phyloP scores from a whole-genome alignment of 208 protist species.

The Acanthamoeba royreba region DNA sequence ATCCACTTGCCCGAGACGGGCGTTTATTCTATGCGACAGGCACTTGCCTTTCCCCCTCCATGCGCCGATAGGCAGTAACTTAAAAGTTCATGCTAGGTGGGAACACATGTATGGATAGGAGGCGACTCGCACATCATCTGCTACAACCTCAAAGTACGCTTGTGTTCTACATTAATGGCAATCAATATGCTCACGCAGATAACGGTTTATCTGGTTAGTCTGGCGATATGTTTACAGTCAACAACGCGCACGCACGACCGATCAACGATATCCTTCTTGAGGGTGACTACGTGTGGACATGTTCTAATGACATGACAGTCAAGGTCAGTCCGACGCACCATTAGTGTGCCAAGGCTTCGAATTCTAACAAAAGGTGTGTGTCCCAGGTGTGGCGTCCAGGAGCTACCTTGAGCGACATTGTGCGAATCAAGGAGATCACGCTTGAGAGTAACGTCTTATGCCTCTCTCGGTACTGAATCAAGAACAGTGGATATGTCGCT shows the following conservation, averaged over 20 bases:
- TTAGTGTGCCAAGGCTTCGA: no score
- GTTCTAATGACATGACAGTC: background rate
- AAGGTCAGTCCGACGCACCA: no score
- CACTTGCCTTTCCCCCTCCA: background rate
- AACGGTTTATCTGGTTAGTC: background rate
- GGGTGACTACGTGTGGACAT: background rate
- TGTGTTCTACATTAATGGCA: background rate
- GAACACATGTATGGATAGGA: background rate
- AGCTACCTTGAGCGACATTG: background rate
- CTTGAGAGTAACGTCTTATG: background rate
- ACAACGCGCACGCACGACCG: constrained; percentile 16
- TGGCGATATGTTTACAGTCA: constrained; percentile 3
- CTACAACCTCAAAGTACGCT: background rate
- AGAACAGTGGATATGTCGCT: background rate
- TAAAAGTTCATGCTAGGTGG: background rate
- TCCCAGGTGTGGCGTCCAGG: background rate
- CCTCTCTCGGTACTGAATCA: background rate
- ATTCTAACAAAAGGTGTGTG: no score
- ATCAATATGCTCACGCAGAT: background rate
- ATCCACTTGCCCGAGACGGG: constrained; percentile 4
- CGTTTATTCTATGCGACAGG: background rate
- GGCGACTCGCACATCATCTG: constrained; percentile 16
- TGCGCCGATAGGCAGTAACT: background rate
- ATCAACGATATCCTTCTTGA: background rate
- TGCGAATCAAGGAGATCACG: background rate